Conservation (phyloP, 2,329 filamentous ascomycete species). For the Penicillium nordicum region DNA sequence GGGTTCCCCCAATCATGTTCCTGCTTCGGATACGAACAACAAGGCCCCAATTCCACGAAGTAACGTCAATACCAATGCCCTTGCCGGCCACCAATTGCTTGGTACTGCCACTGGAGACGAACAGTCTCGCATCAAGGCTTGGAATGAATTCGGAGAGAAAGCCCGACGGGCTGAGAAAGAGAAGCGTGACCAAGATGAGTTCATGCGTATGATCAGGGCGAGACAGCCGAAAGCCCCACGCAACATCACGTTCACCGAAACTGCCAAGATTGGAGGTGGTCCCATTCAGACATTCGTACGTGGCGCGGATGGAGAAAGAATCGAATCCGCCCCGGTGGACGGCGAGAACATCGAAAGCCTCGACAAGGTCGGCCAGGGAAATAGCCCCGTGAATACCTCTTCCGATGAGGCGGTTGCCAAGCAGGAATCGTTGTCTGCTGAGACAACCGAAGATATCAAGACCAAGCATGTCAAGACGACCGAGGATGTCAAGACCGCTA, state of each 20-base stretch:
- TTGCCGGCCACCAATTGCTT: not conserved
- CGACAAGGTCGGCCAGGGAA: not conserved
- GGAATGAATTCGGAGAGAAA: slow-evolving; percentile 38
- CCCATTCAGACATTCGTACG: not conserved
- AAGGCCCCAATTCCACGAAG: not conserved
- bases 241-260: not conserved
- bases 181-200: not conserved
- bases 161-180: slow-evolving; percentile 18
- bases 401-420: not conserved
- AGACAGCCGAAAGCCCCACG: not conserved
- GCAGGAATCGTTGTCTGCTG: not conserved
- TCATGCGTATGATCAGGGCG: not conserved
- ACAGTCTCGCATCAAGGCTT: slow-evolving; percentile 31
- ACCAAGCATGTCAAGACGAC: not conserved
- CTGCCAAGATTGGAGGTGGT: not conserved
- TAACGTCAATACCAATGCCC: not conserved
- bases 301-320: slow-evolving; percentile 13
- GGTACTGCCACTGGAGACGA: slow-evolving; percentile 1
- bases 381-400: not conserved
- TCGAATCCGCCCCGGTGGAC: not conserved
- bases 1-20: not conserved
- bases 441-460: not conserved
- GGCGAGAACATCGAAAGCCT: not conserved
- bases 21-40: not conserved
- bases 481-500: not conserved